Evolutionary conservation across 1,284 basidiomycete species (phyloP).

Genomic region (Microbotryomycetes sp.): DNA sequence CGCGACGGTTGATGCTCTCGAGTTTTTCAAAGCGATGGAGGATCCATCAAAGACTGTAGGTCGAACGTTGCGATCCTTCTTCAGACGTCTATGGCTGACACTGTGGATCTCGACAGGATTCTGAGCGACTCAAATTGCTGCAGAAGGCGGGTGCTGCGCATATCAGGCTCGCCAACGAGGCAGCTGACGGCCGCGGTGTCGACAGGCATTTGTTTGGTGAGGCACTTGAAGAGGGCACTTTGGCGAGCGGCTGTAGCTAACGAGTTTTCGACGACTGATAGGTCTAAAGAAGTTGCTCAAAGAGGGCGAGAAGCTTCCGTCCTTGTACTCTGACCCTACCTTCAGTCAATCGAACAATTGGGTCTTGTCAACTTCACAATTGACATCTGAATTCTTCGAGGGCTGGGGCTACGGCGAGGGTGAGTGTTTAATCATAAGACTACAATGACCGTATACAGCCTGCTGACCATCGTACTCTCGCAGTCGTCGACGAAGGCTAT

Average conservation of each 20-base stretch:
- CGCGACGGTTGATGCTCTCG: slow-evolving; percentile 73
- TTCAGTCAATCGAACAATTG: slow-evolving; percentile 71
- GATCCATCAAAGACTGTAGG: slow-evolving; percentile 53
- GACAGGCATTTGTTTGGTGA: slow-evolving; percentile 85
- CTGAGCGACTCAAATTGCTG: slow-evolving; percentile 63
- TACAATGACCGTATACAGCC: not conserved
- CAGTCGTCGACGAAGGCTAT: slow-evolving; percentile 61
- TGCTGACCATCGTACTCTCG: slow-evolving; percentile 1
- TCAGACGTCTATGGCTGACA: not conserved
- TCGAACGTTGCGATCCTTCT: not conserved
- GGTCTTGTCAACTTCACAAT: slow-evolving; percentile 86
- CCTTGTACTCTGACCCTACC: slow-evolving; percentile 63
- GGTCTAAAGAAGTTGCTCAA: slow-evolving; percentile 73
- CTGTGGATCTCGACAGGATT: slow-evolving; percentile 47
- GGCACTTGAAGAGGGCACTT: no score
- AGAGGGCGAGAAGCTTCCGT: slow-evolving; percentile 59
- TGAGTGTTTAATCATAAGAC: slow-evolving; percentile 46
- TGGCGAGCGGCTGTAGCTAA: no score
- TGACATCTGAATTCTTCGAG: slow-evolving; percentile 75
- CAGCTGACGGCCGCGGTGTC: slow-evolving; percentile 88
- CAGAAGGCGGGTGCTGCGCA: slow-evolving; percentile 73
- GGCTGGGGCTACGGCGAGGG: slow-evolving; percentile 98
- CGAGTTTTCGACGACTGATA: no score
- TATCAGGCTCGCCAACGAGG: slow-evolving; percentile 79
- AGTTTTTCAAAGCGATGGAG: slow-evolving; percentile 84